phyloP scores from a whole-genome alignment of 1,139 yeast genomes.

The Spathaspora sp. region DNA sequence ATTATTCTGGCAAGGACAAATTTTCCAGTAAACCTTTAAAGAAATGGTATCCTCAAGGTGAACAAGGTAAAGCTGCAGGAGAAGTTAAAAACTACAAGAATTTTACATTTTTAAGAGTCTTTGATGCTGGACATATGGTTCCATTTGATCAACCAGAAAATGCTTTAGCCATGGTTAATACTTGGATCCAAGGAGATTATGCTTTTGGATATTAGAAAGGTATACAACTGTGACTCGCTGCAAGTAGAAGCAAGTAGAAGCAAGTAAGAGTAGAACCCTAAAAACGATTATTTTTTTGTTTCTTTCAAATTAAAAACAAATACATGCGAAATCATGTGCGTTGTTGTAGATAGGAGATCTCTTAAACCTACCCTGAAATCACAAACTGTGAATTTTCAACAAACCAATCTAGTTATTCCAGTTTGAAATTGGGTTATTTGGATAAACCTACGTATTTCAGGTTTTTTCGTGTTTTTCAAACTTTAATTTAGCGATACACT shows the following conservation, averaged over 20 bases:
- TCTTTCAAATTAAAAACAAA: too few relatives aligned
- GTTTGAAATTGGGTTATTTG: too few relatives aligned
- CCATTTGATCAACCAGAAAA: slow-evolving; percentile 49
- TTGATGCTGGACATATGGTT: slow-evolving; percentile 53
- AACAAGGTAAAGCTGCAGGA: slow-evolving; percentile 28
- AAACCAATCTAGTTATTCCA: too few relatives aligned
- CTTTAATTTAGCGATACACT: slow-evolving; percentile 2
- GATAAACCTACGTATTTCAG: background rate
- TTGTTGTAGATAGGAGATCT: too few relatives aligned
- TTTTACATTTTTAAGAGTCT: slow-evolving; percentile 48
- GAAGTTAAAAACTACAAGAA: slow-evolving; percentile 46
- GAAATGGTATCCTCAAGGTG: slow-evolving; percentile 31
- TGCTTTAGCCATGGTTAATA: slow-evolving; percentile 46
- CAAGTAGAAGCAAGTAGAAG: background rate
- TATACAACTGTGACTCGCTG: background rate
- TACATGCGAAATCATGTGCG: too few relatives aligned
- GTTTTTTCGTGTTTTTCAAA: background rate
- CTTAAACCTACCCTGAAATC: too few relatives aligned
- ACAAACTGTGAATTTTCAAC: too few relatives aligned
- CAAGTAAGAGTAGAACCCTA: background rate
- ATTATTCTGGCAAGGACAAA: slow-evolving; percentile 58
- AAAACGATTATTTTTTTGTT: background rate
- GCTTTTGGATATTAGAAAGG: slow-evolving; percentile 15
- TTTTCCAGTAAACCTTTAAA: slow-evolving; percentile 46
- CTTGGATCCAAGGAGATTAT: slow-evolving; percentile 42